phyloP scores from a whole-genome alignment of 768 basidiomycete genomes.

The Thelephora ganbajun region DNA sequence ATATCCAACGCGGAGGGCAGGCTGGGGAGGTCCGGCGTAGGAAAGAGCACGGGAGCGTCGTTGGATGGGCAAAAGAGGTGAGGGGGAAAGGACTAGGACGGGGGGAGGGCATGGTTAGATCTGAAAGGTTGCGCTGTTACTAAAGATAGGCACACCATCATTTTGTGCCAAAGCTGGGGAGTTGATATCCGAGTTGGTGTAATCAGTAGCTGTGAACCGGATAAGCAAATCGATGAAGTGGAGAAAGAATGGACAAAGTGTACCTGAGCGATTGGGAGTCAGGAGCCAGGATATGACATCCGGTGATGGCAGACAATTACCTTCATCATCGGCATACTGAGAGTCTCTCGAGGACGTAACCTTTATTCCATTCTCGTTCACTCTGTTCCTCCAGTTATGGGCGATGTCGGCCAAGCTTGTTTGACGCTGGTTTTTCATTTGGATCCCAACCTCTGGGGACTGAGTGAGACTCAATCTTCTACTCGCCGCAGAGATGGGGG shows the following conservation, averaged over 20 bases:
- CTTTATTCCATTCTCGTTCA: conserved; percentile 59
- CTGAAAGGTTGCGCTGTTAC: neutral
- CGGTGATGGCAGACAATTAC: conserved; percentile 22
- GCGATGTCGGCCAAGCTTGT: conserved; percentile 45
- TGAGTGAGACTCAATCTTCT: conserved; percentile 28
- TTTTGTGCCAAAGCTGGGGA: conserved; percentile 9
- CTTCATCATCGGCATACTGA: conserved; percentile 33
- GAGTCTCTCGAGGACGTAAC: conserved; percentile 31
- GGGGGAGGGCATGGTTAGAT: conserved; percentile 3
- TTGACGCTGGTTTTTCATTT: conserved; percentile 19
- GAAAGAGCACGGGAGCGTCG: conserved; percentile 39
- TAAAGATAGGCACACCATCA: conserved; percentile 7
- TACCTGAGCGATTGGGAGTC: conserved; percentile 24
- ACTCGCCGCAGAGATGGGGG: conserved; percentile 35
- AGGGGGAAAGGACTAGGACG: conserved; percentile 37
- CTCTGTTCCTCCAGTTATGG: conserved; percentile 59
- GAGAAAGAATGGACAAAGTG: conserved; percentile 12
- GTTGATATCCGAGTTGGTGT: conserved; percentile 9
- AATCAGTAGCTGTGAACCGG: conserved; percentile 6
- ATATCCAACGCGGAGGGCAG: conserved; percentile 17
- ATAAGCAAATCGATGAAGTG: neutral
- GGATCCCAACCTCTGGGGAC: conserved; percentile 29
- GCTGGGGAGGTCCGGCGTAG: conserved; percentile 36
- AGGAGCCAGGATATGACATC: neutral
- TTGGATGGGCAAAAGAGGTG: conserved; percentile 41